Evolutionary conservation across 495 filamentous ascomycete genomes (phyloP), one percentile per base, ranked within the genome.

Genomic region (Hypoxylon fuscum): DNA sequence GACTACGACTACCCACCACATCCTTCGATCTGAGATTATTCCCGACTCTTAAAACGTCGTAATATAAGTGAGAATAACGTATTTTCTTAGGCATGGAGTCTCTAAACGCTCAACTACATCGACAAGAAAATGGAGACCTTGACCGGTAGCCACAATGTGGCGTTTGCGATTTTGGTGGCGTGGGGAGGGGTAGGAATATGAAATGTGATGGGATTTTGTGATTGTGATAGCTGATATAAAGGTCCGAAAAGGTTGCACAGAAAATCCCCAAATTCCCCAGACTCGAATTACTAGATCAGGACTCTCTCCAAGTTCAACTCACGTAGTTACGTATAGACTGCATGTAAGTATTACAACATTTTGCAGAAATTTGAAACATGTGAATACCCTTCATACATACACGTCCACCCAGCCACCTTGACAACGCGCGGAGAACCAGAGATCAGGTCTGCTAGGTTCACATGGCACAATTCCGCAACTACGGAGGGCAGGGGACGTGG

Each of bases 321-420:
- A 37, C 22, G 41, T 11, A 29, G 34, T 59, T 17, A 15, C 32
- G 27, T 23, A 15, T 14, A 35, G 7, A 14, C 12, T 6, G 32
- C n/a, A 35, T 6, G 15, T 18, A 40, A n/a, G 31, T 21, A 64
- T 64, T 64, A 58, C 54, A 50, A 41, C 54, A 58, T 58, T 43
- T 64, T 46, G 61, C 54, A 64, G 61, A 25, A n/a, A 37, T 44
- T 49, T 54, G 54, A 64, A 58, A 64, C 61, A 34, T 37, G 15
- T 20, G 32, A 47, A 42, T 46, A 40, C 42, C 41, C 20, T 35
- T 22, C 29, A 15, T 32, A 21, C 27, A 34, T 34, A 44, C 15
- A 48, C 32, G 23, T 27, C 18, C 15, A 49, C 17, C 44, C 32
- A 22, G 20, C 18, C 15, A 49, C 17, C 44, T 42, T 42, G 20